Evolutionary conservation across 2,329 filamentous ascomycete species (phyloP), one percentile per base, ranked within the genome.

Genomic region (Colletotrichum nymphaeae): DNA sequence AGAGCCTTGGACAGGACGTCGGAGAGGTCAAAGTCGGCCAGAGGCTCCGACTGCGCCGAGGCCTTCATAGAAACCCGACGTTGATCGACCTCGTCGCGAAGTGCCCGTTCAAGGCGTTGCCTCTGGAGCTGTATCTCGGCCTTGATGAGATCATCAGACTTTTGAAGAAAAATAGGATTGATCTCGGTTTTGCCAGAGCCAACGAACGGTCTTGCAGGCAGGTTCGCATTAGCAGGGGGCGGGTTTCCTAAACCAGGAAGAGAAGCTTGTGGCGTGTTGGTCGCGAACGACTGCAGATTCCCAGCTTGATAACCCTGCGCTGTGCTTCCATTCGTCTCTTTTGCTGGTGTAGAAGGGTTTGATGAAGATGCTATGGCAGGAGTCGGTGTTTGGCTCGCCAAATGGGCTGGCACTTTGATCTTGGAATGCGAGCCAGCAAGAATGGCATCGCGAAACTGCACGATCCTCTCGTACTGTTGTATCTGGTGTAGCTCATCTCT

Each of bases 111-210:
- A 78, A 98, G 86, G 75, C 93, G 91, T 83, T 95, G 91, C 75
- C 96, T 91, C 83, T 95, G 94, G 75, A 96, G 84, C 80, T 93
- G 91, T 74, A 94, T 86, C 83, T 97, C 95, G 79, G 95, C 94
- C 84, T 91, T 93, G 80, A 97, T 91, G 77, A 97, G 87, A 80
- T 94, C 91, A 80, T 95, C 93, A 77, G 95, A 95, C 83, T 98
- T 98, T 80, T 94, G 93, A 82, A 97, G 88, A 77, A 97, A 88
- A 74, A 97, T 91, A 63, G 95, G 94, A 81, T 97, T 91, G 84
- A 97, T 93, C 82, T 93, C 92, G 73, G 91, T 90, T 76, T 88
- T 89, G 72, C 85, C 83, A 76, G 88, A 83, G 78, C 84, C 87
- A 74, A 83, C 84, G 46, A 66, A 73, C 78, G 80, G 84, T 75